A percentile compares a stretch with the other conserved stretches of the same genome.
Evolutionary conservation across 2,329 filamentous ascomycete species (phyloP).

Genomic region (Fusarium acutatum): DNA sequence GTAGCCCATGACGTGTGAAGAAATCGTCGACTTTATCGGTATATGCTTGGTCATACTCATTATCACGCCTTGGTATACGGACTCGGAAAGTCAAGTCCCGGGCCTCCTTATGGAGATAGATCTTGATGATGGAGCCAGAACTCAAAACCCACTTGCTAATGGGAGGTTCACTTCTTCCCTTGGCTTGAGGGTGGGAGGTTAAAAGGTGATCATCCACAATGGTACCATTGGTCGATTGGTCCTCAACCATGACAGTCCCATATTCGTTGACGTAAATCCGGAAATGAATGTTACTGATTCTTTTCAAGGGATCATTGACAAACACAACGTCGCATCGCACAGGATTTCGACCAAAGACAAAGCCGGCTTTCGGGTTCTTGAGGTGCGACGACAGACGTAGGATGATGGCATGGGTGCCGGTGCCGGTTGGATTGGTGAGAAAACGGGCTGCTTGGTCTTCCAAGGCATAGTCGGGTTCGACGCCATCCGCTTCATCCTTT

Average conservation of each 20-base stretch:
- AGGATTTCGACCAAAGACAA: slow-evolving; percentile 84
- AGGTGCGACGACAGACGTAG: slow-evolving; percentile 79
- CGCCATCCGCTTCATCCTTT: slow-evolving; percentile 58
- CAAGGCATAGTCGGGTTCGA: slow-evolving; percentile 59
- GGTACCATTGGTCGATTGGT: slow-evolving; percentile 96
- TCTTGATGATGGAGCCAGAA: slow-evolving; percentile 76
- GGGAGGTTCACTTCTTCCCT: slow-evolving; percentile 47
- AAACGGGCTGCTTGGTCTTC: slow-evolving; percentile 62
- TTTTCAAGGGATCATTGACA: slow-evolving; percentile 70
- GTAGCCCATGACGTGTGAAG: slow-evolving; percentile 54
- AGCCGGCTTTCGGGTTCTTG: slow-evolving; percentile 76
- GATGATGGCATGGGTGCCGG: slow-evolving; percentile 74
- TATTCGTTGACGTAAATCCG: slow-evolving; percentile 90
- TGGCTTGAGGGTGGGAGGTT: slow-evolving; percentile 50
- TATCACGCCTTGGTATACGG: slow-evolving; percentile 80
- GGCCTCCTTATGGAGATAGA: slow-evolving; percentile 63
- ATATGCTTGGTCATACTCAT: slow-evolving; percentile 71
- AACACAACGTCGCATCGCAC: slow-evolving; percentile 77
- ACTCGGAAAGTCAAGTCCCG: slow-evolving; percentile 83
- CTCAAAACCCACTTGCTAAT: slow-evolving; percentile 67
- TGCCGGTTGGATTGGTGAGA: slow-evolving; percentile 53
- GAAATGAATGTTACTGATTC: slow-evolving; percentile 95
- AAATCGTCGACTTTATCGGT: slow-evolving; percentile 74
- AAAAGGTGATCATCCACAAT: slow-evolving; percentile 80
- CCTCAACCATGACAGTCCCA: slow-evolving; percentile 89